Percentiles rank a stretch among this genome's conserved stretches.
These are phyloP conservation scores for Eimeria mitis DNA, from an alignment of 169 alveolate genomes.

Conservation along the genomic window DNA sequence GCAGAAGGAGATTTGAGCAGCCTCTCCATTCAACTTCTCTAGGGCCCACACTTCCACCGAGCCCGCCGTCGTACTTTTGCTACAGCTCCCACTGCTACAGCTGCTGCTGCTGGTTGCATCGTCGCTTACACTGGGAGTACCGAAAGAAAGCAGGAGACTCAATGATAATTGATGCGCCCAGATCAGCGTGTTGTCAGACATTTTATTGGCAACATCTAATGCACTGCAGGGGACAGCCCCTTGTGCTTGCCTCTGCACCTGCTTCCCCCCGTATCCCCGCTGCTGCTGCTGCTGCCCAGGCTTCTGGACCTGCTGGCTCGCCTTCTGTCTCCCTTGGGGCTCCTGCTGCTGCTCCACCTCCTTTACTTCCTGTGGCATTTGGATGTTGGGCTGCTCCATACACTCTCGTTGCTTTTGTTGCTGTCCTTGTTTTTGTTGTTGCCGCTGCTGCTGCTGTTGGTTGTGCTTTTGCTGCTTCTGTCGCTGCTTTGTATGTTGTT, in stretches of 20 bases:
- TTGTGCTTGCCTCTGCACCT: not conserved
- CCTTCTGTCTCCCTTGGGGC: not conserved
- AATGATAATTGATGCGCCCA: conserved; percentile 27
- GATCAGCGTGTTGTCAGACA: not conserved
- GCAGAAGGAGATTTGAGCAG: conserved; percentile 74
- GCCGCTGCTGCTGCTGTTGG: too few species aligned
- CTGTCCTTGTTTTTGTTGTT: too few species aligned
- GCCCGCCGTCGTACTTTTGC: not conserved
- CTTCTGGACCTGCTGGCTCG: not conserved
- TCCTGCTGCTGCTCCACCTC: not conserved
- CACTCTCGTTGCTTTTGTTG: not conserved
- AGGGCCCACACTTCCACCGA: conserved; percentile 52
- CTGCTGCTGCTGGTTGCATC: not conserved
- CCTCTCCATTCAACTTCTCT: conserved; percentile 80
- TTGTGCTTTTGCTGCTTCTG: not conserved
- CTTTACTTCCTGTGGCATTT: not conserved
- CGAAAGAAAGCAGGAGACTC: not conserved
- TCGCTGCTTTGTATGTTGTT: not conserved
- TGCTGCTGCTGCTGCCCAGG: not conserved
- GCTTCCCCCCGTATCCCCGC: not conserved
- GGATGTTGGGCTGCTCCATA: not conserved
- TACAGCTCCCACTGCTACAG: not conserved
- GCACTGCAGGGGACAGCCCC: not conserved
- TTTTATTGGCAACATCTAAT: not conserved
- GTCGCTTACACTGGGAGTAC: not conserved